Base-by-base conservation (phyloP, 2,329 filamentous ascomycete genomes). In the Talaromyces albobiverticillius region DNA sequence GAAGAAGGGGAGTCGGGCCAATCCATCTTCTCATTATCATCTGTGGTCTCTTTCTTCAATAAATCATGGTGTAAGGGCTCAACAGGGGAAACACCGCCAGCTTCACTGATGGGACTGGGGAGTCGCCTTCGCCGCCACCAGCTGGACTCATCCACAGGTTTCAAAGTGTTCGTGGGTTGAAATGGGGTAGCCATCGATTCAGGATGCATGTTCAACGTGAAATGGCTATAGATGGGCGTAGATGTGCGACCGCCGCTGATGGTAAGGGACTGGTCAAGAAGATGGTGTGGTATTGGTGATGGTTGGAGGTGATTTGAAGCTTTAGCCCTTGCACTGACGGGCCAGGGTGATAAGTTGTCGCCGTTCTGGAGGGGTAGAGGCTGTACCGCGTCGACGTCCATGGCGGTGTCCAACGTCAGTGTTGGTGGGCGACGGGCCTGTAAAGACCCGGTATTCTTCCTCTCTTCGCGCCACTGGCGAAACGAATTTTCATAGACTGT, bases 31-130 rank as follows among this genome's bases (percentile, higher is more conserved):
- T 54, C 36, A 4, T n/a, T 10, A 16, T 11, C n/a, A 20, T 42
- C 16, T 4, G 36, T 9, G 1, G 20, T 38, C 23, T 42, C 32
- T 3, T 34, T 34, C 6, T 18, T 26, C 22, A 49, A 14, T n/a
- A n/a, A n/a, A n/a, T n/a, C n/a, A n/a, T 8, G 18, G 29, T 16
- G 23, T 16, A 18, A 10, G 25, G 16, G 20, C 46, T 53, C 49
- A 26, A 25, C 55, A 20, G 25, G 18, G 18, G 46, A 47, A 26
- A 52, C 49, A 53, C 65, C 59, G 25, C 65, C 71, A 31, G 65
- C 64, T 40, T 74, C 70, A 46, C 69, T 74, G 52, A 74, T 68
- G 2, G 72, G 72, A 50, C 71, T 75, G 2, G 71, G 73, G 20
- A 73, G 63, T 29, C 67, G 66, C 41, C 65, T 62, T 29, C 59